Evolutionary conservation across 495 filamentous ascomycete species (phyloP).

Genomic region (Talaromyces ruber): DNA sequence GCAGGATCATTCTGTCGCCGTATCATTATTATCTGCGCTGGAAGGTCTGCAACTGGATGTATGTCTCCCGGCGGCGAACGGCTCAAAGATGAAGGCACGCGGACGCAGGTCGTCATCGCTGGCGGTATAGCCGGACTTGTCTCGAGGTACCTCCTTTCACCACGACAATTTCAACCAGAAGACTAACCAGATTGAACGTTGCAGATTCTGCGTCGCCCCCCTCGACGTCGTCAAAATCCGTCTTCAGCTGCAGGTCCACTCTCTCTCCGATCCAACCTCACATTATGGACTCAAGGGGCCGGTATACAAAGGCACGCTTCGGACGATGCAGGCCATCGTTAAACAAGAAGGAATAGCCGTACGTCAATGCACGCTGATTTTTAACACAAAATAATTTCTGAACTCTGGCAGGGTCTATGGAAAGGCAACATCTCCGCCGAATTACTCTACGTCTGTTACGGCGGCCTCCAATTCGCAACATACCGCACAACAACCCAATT

Average conservation of each 20-base stretch:
- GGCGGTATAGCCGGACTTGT: conserved; percentile 84
- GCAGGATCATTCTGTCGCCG: too few relatives aligned
- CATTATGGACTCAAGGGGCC: conserved; percentile 47
- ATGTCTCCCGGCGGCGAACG: conserved; percentile 68
- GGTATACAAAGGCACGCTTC: conserved; percentile 69
- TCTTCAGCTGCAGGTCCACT: conserved; percentile 83
- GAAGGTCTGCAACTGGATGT: conserved; percentile 26
- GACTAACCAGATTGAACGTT: conserved; percentile 30
- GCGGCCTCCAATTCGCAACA: conserved; percentile 80
- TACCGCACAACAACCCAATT: conserved; percentile 65
- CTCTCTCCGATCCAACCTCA: conserved; percentile 58
- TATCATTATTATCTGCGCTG: neutral
- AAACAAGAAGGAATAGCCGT: conserved; percentile 68
- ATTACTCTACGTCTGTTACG: conserved; percentile 84
- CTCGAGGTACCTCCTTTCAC: conserved; percentile 49
- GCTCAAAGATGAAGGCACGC: conserved; percentile 92
- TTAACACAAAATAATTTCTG: too few relatives aligned
- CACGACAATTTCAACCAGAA: conserved; percentile 66
- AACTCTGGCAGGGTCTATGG: conserved; percentile 85
- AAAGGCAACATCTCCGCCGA: conserved; percentile 97
- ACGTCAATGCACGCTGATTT: conserved; percentile 12
- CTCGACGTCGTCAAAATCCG: conserved; percentile 96
- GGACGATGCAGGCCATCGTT: conserved; percentile 68
- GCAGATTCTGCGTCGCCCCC: conserved; percentile 79
- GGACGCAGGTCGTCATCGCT: conserved; percentile 70